A percentile compares a stretch with the other conserved stretches of the same genome.
Conservation (phyloP, 208 protist species). For the Trypanosoma rangeli region DNA sequence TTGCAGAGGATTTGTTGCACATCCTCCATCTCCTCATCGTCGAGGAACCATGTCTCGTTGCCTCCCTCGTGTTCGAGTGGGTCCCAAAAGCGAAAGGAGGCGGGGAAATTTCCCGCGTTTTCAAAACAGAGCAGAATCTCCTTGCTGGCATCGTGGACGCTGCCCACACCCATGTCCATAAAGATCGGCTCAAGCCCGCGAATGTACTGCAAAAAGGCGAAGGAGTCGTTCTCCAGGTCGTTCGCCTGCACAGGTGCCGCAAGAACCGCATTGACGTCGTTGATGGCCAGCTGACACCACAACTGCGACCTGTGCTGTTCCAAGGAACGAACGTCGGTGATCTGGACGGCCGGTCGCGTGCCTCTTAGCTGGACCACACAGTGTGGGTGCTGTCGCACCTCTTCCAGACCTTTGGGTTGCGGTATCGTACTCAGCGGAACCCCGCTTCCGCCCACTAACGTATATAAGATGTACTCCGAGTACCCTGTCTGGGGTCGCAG, state of each 20-base stretch:
- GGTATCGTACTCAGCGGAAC: slow-evolving; percentile 36
- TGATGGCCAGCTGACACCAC: slow-evolving; percentile 80
- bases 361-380: slow-evolving; percentile 60
- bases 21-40: slow-evolving; percentile 68
- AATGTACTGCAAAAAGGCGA: slow-evolving; percentile 83
- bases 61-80: slow-evolving; percentile 86
- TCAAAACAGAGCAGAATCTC: slow-evolving; percentile 55
- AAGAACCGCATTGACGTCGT: slow-evolving; percentile 75
- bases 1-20: slow-evolving; percentile 74
- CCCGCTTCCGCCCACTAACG: slow-evolving; percentile 47
- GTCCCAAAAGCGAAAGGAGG: slow-evolving; percentile 70
- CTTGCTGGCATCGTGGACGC: slow-evolving; percentile 28
- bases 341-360: slow-evolving; percentile 72
- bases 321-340: slow-evolving; percentile 74
- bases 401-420: slow-evolving; percentile 36
- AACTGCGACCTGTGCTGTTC: slow-evolving; percentile 55
- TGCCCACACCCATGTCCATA: slow-evolving; percentile 78
- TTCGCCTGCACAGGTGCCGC: slow-evolving; percentile 42
- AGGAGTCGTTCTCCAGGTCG: slow-evolving; percentile 50
- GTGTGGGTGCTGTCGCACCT: slow-evolving; percentile 65
- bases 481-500: slow-evolving; percentile 52
- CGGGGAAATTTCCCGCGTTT: slow-evolving; percentile 77
- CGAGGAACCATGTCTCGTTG: slow-evolving; percentile 84
- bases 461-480: slow-evolving; percentile 82
- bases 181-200: slow-evolving; percentile 60